phyloP scores from a whole-genome alignment of 78 protist species.

The Dictyostelium purpureum region DNA sequence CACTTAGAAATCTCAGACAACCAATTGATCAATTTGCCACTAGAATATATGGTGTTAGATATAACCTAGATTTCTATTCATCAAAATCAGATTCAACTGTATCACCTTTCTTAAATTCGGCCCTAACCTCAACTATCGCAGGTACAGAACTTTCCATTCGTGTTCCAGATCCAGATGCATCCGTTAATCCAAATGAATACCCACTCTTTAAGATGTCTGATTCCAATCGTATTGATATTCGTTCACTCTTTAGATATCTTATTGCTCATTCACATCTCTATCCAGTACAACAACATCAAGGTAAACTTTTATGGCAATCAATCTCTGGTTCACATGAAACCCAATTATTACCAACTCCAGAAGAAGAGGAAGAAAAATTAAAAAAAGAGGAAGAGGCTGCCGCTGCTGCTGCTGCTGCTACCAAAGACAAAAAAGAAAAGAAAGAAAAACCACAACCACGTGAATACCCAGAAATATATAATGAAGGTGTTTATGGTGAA shows the following conservation, averaged over 20 bases:
- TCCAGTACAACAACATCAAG: background rate
- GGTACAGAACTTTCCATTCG: slow-evolving; percentile 41
- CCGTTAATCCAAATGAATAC: background rate
- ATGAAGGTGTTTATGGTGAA: background rate
- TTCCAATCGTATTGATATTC: slow-evolving; percentile 49
- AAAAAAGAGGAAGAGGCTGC: background rate
- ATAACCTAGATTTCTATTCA: slow-evolving; percentile 13
- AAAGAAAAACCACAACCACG: background rate
- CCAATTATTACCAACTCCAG: slow-evolving; percentile 3
- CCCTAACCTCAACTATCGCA: slow-evolving; percentile 51
- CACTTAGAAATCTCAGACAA: slow-evolving; percentile 11
- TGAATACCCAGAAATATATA: background rate
- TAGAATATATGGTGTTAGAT: slow-evolving; percentile 41
- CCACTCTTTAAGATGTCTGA: slow-evolving; percentile 39
- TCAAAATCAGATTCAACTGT: slow-evolving; percentile 44
- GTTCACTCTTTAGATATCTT: slow-evolving; percentile 41
- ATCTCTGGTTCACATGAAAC: slow-evolving; percentile 13
- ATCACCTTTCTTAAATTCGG: slow-evolving; percentile 14
- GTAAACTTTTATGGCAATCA: slow-evolving; percentile 32
- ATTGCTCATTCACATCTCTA: slow-evolving; percentile 16
- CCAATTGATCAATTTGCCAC: slow-evolving; percentile 63
- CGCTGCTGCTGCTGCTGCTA: background rate
- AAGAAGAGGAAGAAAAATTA: background rate
- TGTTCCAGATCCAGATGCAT: background rate
- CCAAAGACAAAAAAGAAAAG: background rate